Evolutionary conservation across 805 yeast species (phyloP).

Genomic region (Maudiozyma barnettii): DNA sequence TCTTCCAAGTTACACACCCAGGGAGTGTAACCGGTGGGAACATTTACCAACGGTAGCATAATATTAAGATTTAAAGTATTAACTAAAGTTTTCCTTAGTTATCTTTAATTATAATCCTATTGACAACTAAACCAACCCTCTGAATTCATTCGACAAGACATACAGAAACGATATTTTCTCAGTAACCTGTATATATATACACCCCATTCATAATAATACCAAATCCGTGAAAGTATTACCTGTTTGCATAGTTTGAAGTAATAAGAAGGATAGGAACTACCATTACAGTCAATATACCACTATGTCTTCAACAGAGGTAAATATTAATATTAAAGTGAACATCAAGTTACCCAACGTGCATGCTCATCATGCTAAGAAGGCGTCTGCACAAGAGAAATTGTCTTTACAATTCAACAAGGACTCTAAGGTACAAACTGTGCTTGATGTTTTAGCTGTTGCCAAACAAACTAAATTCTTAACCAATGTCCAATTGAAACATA

Average conservation of each 20-base stretch:
- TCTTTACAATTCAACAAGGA: conserved; percentile 20
- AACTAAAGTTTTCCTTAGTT: too few species aligned
- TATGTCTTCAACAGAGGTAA: conserved; percentile 2
- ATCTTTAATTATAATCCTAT: too few species aligned
- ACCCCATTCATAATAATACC: neutral
- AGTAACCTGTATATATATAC: neutral
- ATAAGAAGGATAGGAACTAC: neutral
- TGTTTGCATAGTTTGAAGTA: neutral
- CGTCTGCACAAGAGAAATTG: conserved; percentile 9
- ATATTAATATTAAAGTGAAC: conserved; percentile 12
- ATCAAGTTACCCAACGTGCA: conserved; percentile 14
- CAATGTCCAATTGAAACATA: conserved; percentile 17
- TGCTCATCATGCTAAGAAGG: conserved; percentile 5
- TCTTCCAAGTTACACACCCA: neutral
- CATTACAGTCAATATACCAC: neutral
- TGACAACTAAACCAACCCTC: too few species aligned
- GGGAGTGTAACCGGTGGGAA: neutral
- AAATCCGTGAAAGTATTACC: neutral
- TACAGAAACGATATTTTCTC: too few species aligned
- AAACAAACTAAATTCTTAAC: conserved; percentile 23
- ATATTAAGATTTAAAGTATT: too few species aligned
- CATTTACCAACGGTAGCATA: too few species aligned
- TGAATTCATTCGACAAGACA: too few species aligned
- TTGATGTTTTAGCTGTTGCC: conserved; percentile 21
- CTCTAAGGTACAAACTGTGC: conserved; percentile 19